A percentile compares a stretch with the other conserved stretches of the same genome.
phyloP scores from a whole-genome alignment of 73 alveolate genomes.

The Tetrahymena malaccensis region DNA sequence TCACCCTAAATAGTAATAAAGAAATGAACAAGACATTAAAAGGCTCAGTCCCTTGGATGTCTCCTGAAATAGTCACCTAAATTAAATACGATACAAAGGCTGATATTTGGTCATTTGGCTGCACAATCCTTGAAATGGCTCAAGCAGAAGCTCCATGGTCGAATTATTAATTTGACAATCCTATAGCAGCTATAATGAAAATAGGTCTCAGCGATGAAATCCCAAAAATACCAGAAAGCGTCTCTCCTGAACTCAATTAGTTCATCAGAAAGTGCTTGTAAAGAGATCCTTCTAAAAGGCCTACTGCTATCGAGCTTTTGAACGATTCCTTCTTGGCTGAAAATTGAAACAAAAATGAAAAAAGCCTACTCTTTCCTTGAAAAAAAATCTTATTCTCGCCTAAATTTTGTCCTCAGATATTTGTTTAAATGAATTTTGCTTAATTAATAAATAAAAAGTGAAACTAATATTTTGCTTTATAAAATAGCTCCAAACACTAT shows the following conservation, averaged over 20 bases:
- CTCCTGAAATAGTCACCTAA: constrained; percentile 22
- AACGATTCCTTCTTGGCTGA: constrained; percentile 20
- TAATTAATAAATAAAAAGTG: neutral
- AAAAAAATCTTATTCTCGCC: neutral
- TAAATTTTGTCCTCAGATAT: neutral
- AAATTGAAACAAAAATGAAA: neutral
- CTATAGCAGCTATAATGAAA: constrained; percentile 13
- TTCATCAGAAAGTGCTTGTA: constrained; percentile 22
- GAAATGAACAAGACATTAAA: neutral
- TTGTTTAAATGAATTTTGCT: neutral
- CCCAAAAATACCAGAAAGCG: constrained; percentile 33
- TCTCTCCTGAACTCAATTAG: neutral
- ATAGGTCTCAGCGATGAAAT: constrained; percentile 16
- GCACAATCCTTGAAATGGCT: constrained; percentile 33
- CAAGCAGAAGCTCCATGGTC: constrained; percentile 41
- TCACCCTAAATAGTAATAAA: constrained; percentile 16
- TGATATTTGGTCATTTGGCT: constrained; percentile 54
- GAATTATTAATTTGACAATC: constrained; percentile 19
- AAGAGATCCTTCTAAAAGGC: constrained; percentile 23
- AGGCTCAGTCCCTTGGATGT: constrained; percentile 40
- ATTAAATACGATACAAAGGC: constrained; percentile 5
- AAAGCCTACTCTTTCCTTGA: neutral
- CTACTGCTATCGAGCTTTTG: constrained; percentile 38
- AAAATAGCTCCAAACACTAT: neutral
- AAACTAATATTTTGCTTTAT: neutral